These are phyloP conservation scores for Trametes maxima DNA, from an alignment of 768 basidiomycete genomes.

Conservation along the genomic window DNA sequence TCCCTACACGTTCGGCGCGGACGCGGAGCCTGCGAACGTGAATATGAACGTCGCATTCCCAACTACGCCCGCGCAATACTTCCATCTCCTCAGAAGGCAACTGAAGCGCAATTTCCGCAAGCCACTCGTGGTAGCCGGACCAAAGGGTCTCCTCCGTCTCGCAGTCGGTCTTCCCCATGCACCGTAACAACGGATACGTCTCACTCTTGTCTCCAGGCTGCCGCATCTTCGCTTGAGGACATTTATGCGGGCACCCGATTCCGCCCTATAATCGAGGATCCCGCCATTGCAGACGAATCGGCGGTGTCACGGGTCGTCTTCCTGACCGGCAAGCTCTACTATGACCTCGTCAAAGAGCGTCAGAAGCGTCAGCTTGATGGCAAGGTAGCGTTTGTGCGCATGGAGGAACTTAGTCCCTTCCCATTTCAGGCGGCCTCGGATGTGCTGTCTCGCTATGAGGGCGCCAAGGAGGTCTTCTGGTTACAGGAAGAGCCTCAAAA, in stretches of 20 bases:
- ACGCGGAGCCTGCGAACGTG: conserved; percentile 47
- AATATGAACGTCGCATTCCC: conserved; percentile 88
- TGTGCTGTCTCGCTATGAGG: conserved; percentile 48
- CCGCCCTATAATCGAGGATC: conserved; percentile 67
- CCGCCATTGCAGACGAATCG: conserved; percentile 33
- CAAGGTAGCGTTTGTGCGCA: conserved; percentile 66
- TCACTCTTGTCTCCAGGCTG: conserved; percentile 51
- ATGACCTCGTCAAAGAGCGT: conserved; percentile 79
- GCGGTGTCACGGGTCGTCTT: conserved; percentile 68
- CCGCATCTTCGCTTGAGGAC: conserved; percentile 67
- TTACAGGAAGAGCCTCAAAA: conserved; percentile 90
- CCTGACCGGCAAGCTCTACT: conserved; percentile 84
- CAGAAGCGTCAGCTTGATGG: conserved; percentile 47
- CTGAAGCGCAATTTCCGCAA: conserved; percentile 84
- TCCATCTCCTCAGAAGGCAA: conserved; percentile 90
- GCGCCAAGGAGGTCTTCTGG: conserved; percentile 55
- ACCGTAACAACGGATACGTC: background rate
- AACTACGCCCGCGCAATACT: conserved; percentile 89
- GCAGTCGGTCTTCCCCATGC: conserved; percentile 49
- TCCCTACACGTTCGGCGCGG: conserved; percentile 42
- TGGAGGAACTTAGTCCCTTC: conserved; percentile 90
- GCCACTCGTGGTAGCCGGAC: conserved; percentile 81
- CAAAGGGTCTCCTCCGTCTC: conserved; percentile 80
- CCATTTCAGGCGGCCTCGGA: conserved; percentile 61
- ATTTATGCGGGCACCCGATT: conserved; percentile 62